Conservation (phyloP, 495 filamentous ascomycete species). For the Aspergillus asperescens region DNA sequence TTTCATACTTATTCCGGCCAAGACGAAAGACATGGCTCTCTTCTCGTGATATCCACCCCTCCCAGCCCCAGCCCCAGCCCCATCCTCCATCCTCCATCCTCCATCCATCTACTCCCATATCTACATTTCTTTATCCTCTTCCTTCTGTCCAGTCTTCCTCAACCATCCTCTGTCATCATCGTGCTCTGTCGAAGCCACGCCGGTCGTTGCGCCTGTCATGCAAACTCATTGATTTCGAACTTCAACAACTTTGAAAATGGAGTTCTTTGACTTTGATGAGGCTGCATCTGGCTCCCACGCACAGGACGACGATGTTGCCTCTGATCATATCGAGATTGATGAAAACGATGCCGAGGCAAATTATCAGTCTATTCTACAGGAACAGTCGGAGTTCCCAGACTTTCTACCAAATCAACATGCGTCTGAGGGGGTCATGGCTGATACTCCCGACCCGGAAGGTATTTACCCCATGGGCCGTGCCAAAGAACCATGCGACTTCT, state of each 20-base stretch:
- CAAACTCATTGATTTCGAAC: background rate
- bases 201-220: constrained; percentile 3
- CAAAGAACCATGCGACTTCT: constrained; percentile 64
- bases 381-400: constrained; percentile 35
- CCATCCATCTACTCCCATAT: constrained; percentile 10
- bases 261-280: constrained; percentile 53
- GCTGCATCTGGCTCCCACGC: constrained; percentile 39
- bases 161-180: background rate
- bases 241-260: constrained; percentile 27
- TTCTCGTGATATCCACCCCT: constrained; percentile 8
- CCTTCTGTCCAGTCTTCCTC: background rate
- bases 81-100: constrained; percentile 11
- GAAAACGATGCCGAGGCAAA: constrained; percentile 32
- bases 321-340: constrained; percentile 36
- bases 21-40: constrained; percentile 25
- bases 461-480: constrained; percentile 46
- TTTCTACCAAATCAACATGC: constrained; percentile 27
- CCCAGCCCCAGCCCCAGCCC: constrained; percentile 13
- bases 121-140: constrained; percentile 1
- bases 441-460: constrained; percentile 30
- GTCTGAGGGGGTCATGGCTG: constrained; percentile 22
- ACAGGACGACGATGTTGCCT: constrained; percentile 39
- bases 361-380: constrained; percentile 34
- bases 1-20: constrained; percentile 36
- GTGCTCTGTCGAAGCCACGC: background rate